phyloP scores from a whole-genome alignment of 75 land plant species.

The Sequoiadendron giganteum region DNA sequence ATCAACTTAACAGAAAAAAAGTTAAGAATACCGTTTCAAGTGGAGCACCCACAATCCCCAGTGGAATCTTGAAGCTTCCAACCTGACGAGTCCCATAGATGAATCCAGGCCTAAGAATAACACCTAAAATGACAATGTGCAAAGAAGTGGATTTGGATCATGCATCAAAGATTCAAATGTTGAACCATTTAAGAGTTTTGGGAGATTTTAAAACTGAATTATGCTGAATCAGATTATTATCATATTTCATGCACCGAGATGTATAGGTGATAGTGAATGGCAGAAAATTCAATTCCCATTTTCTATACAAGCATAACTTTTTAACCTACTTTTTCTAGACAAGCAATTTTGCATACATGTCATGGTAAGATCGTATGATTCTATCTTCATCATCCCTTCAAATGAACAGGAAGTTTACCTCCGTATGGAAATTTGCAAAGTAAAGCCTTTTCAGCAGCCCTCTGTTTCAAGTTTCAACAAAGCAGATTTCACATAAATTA shows the following conservation, averaged over 20 bases:
- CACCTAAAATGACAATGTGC: constrained; percentile 45
- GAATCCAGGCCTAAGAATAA: constrained; percentile 95
- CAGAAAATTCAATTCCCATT: background rate
- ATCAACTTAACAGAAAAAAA: background rate
- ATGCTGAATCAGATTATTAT: background rate
- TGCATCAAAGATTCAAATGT: background rate
- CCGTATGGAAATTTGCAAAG: constrained; percentile 78
- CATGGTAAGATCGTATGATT: background rate
- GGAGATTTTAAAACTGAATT: background rate
- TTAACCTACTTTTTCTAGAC: background rate
- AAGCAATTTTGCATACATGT: background rate
- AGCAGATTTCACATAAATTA: background rate
- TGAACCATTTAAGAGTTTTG: background rate
- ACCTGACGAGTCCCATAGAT: constrained; percentile 93
- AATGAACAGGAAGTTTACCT: constrained; percentile 39
- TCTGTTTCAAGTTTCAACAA: constrained; percentile 40
- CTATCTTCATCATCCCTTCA: background rate
- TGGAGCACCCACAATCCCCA: constrained; percentile 85
- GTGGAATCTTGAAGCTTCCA: constrained; percentile 85
- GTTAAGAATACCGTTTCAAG: constrained; percentile 65
- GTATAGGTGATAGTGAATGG: background rate
- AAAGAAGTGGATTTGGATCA: constrained; percentile 4
- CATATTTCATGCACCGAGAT: background rate
- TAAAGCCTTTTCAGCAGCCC: constrained; percentile 85
- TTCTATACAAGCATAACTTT: background rate